Evolutionary conservation across 2,329 filamentous ascomycete species (phyloP).

Genomic region (Verticillium nonalfalfae): DNA sequence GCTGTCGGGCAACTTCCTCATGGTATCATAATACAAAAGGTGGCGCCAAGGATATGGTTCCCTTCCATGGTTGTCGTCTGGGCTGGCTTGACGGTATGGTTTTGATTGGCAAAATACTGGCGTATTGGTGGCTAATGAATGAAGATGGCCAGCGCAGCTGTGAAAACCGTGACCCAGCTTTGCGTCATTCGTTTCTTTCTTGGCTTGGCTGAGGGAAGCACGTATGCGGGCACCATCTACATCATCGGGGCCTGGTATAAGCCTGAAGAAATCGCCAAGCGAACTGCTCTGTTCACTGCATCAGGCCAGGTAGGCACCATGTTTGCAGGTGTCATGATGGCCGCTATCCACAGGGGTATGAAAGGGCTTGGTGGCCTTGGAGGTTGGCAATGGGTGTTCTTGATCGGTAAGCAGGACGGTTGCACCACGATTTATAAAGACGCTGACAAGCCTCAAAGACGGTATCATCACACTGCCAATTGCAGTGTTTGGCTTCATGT

Average conservation of each 20-base stretch:
- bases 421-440: not conserved
- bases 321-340: conserved; percentile 52
- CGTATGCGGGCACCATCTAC: conserved; percentile 34
- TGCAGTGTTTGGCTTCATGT: conserved; percentile 41
- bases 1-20: conserved; percentile 35
- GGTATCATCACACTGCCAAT: conserved; percentile 47
- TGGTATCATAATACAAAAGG: conserved; percentile 39
- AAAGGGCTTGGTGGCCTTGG: conserved; percentile 36
- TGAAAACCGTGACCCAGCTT: conserved; percentile 19
- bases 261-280: conserved; percentile 53
- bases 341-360: conserved; percentile 29
- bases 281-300: conserved; percentile 56
- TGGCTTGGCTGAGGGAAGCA: conserved; percentile 29
- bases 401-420: conserved; percentile 2
- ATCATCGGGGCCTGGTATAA: conserved; percentile 52
- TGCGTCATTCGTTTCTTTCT: conserved; percentile 33
- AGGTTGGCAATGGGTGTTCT: conserved; percentile 44
- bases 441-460: conserved; percentile 20
- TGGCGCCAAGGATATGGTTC: conserved; percentile 41
- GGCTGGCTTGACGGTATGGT: conserved; percentile 34
- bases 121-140: not conserved
- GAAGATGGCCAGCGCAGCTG: conserved; percentile 15
- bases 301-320: conserved; percentile 54
- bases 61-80: conserved; percentile 40
- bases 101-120: too few species aligned